Evolutionary conservation across 2,329 filamentous ascomycete genomes (phyloP).

Genomic region (Clarireedia paspali): DNA sequence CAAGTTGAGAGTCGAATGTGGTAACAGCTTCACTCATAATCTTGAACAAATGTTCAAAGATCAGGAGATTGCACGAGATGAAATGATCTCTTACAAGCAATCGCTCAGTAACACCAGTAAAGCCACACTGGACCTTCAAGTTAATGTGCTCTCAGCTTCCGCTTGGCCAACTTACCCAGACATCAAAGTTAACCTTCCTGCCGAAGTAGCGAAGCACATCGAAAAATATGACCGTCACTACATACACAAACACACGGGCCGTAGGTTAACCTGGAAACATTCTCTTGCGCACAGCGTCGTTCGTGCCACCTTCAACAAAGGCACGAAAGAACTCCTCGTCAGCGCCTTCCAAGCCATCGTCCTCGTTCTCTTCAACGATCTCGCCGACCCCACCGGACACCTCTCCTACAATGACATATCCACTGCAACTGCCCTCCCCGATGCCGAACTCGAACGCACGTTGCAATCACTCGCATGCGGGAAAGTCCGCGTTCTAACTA

Average conservation of each 20-base stretch:
- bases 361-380: conserved; percentile 79
- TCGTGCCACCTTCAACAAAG: conserved; percentile 70
- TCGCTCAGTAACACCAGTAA: conserved; percentile 46
- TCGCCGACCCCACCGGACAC: conserved; percentile 47
- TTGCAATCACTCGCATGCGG: conserved; percentile 93
- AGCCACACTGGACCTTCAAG: conserved; percentile 62
- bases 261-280: conserved; percentile 87
- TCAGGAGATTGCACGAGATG: conserved; percentile 84
- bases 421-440: conserved; percentile 64
- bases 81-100: conserved; percentile 81
- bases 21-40: conserved; percentile 90
- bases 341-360: conserved; percentile 90
- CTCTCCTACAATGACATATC: conserved; percentile 72
- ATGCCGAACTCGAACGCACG: conserved; percentile 76
- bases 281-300: conserved; percentile 85
- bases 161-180: conserved; percentile 93
- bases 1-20: conserved; percentile 87
- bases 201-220: conserved; percentile 67
- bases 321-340: conserved; percentile 80
- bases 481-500: conserved; percentile 74
- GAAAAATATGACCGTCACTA: conserved; percentile 81
- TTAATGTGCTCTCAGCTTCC: conserved; percentile 83
- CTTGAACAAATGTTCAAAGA: conserved; percentile 99
- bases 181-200: conserved; percentile 61
- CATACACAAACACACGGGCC: conserved; percentile 79